Percentiles rank a stretch among this genome's conserved stretches.
Evolutionary conservation across 768 basidiomycete species (phyloP).

Genomic region (Lactifluus echinatus): DNA sequence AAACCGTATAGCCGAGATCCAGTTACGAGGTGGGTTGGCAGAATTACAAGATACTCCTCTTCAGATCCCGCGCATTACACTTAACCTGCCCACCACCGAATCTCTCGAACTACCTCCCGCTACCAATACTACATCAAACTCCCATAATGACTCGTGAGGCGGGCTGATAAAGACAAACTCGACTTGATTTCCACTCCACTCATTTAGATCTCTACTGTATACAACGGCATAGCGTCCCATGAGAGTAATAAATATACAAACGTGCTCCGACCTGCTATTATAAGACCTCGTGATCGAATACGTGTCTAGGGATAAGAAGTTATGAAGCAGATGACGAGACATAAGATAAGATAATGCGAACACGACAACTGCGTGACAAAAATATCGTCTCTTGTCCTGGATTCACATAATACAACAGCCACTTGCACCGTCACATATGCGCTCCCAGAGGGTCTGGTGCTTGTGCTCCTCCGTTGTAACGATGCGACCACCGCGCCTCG

Average conservation of each 20-base stretch:
- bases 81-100: background rate
- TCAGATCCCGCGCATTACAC: slow-evolving; percentile 35
- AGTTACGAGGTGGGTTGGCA: slow-evolving; percentile 52
- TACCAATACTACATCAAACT: background rate
- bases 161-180: background rate
- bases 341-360: background rate
- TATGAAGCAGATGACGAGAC: background rate
- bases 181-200: background rate
- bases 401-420: slow-evolving; percentile 16
- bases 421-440: slow-evolving; percentile 5
- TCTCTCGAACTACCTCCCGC: background rate
- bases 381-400: background rate
- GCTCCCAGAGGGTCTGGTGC: slow-evolving; percentile 15
- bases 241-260: slow-evolving; percentile 4
- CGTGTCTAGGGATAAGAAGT: background rate
- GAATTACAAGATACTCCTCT: slow-evolving; percentile 57
- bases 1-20: slow-evolving; percentile 60
- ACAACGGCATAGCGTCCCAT: background rate
- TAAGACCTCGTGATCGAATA: background rate
- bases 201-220: slow-evolving; percentile 5
- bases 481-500: slow-evolving; percentile 27
- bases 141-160: background rate
- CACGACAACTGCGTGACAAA: background rate
- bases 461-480: slow-evolving; percentile 20
- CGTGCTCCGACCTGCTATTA: slow-evolving; percentile 2